Percentiles rank a stretch among this genome's conserved stretches.
These are phyloP conservation scores for Rhynchosporium graminicola DNA, from an alignment of 2,329 filamentous ascomycete species.

Conservation along the genomic window DNA sequence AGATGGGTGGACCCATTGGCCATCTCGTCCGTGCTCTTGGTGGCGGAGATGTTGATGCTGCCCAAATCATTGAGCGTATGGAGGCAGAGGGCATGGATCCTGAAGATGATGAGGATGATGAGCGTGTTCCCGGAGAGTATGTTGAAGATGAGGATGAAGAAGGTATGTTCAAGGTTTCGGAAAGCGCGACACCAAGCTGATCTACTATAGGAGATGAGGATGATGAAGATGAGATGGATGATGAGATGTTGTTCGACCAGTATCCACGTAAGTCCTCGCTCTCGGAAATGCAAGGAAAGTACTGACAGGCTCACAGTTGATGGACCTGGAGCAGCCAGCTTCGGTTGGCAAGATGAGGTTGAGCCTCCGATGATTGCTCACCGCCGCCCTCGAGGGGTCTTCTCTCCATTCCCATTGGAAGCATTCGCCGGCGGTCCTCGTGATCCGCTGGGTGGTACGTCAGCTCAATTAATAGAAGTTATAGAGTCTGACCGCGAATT, in stretches of 20 bases:
- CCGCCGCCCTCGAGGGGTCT: conserved; percentile 57
- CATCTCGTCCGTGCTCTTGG: conserved; percentile 57
- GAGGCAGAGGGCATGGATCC: conserved; percentile 52
- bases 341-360: conserved; percentile 60
- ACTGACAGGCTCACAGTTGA: conserved; percentile 26
- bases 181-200: conserved; percentile 31
- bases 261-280: conserved; percentile 53
- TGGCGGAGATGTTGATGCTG: conserved; percentile 37
- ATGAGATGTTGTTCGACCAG: conserved; percentile 63
- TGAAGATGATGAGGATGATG: conserved; percentile 43
- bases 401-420: conserved; percentile 61
- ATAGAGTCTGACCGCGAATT: conserved; percentile 16
- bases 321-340: conserved; percentile 41
- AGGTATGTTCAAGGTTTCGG: conserved; percentile 41
- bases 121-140: conserved; percentile 48
- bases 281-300: too few relatives aligned
- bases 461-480: conserved; percentile 9
- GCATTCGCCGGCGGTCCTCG: conserved; percentile 56
- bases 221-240: conserved; percentile 67
- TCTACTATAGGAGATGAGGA: conserved; percentile 57
- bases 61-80: conserved; percentile 43
- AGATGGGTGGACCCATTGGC: conserved; percentile 50
- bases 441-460: conserved; percentile 54
- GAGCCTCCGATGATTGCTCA: conserved; percentile 50
- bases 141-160: conserved; percentile 63